Evolutionary conservation across 1,284 basidiomycete genomes (phyloP).

Genomic region (Uromyces viciae-fabae): DNA sequence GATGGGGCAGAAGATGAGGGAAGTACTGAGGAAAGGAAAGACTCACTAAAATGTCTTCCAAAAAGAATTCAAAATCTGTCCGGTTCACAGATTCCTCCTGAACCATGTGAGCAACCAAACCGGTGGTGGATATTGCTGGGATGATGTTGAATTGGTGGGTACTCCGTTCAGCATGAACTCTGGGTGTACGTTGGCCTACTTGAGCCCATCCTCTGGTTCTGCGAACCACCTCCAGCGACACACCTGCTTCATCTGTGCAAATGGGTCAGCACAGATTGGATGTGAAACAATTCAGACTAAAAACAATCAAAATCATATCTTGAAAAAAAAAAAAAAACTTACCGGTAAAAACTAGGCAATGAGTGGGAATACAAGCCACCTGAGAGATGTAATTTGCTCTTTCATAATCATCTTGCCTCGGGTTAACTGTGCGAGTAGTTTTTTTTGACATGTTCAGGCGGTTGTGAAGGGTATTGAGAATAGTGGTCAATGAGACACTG

Average conservation of each 20-base stretch:
- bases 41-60: background rate
- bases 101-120: background rate
- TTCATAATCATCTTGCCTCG: background rate
- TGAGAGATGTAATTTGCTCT: background rate
- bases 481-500: background rate
- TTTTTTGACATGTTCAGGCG: background rate
- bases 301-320: background rate
- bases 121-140: background rate
- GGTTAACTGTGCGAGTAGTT: background rate
- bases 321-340: background rate
- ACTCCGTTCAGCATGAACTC: background rate
- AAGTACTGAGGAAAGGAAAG: background rate
- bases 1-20: background rate
- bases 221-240: too few relatives aligned
- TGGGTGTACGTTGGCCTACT: background rate
- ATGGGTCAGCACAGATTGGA: too few relatives aligned
- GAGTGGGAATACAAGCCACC: background rate
- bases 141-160: background rate
- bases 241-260: too few relatives aligned
- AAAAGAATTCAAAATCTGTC: background rate
- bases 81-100: background rate
- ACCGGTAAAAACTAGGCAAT: background rate
- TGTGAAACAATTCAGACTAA: too few relatives aligned
- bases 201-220: background rate
- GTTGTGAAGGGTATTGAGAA: background rate